Evolutionary conservation across 2,329 filamentous ascomycete genomes (phyloP), one percentile per base, ranked within the genome.

Genomic region (Stemphylium lycopersici): DNA sequence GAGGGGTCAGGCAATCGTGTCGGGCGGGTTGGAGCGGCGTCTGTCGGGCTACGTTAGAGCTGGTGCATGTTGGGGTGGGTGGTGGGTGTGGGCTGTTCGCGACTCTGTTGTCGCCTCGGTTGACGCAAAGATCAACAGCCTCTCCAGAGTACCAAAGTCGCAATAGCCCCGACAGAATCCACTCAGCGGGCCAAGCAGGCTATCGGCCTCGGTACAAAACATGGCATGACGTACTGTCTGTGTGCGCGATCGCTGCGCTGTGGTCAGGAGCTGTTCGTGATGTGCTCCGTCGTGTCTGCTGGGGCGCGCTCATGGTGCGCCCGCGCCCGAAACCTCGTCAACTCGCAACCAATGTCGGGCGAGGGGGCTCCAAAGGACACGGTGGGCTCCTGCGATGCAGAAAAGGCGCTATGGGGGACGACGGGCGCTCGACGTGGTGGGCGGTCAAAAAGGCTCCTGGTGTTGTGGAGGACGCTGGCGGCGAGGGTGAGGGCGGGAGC

Each of bases 271-370:
- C 70, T 29, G 67, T 63, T 62, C 67, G 72, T 42, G 71, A 72
- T 59, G 68, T 70, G 66, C 71, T 75, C 67, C 67, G 71, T 65
- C 65, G 69, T 52, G 65, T 67, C 63, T 70, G 66, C 59, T 60
- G 65, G 57, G 66, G 66, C 69, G 72, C 74, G 71, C 71, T 76
- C 75, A 77, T 76, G 43, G 63, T 75, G 74, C 73, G 74, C 74
- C 67, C 67, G 63, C 52, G 70, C 65, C 61, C 54, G 50, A 67
- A 53, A 42, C 52, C 57, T 61, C 40, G 60, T 69, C 69, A 65
- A 60, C 55, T 64, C 48, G 63, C 52, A 62, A 48, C 65, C 66
- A 69, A 65, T 67, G 56, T 55, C 39, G 46, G 50, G 43, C 15
- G 43, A 5, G 41, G 45, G 48, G 29, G 56, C 18, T 50, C 53